Evolutionary conservation across 2,329 filamentous ascomycete species (phyloP).

Genomic region (Phaeosphaeriaceae sp.): DNA sequence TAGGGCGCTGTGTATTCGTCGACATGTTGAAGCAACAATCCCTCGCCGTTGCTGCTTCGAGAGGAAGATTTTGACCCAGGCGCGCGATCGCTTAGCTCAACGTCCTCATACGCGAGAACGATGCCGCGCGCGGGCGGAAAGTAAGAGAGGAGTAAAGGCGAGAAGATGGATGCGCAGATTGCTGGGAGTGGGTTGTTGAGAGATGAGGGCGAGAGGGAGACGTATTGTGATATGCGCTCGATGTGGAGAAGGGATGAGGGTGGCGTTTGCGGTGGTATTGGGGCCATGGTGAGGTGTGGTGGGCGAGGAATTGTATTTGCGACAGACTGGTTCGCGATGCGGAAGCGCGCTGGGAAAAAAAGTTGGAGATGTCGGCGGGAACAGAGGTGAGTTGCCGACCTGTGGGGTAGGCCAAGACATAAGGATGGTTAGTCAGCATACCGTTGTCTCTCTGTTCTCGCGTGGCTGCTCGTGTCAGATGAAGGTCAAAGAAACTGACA

Average conservation of each 20-base stretch:
- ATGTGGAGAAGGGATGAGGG: constrained; percentile 67
- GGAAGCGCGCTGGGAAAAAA: constrained; percentile 30
- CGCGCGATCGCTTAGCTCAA: constrained; percentile 56
- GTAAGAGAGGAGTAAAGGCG: constrained; percentile 78
- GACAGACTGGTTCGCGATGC: constrained; percentile 16
- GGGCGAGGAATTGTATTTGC: constrained; percentile 18
- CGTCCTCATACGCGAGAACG: constrained; percentile 75
- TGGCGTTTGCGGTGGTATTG: constrained; percentile 17
- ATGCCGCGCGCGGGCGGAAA: constrained; percentile 75
- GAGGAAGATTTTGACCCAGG: constrained; percentile 55
- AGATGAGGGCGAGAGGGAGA: constrained; percentile 77
- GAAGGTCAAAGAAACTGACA: no score
- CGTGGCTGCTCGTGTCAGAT: no score
- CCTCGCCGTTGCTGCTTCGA: constrained; percentile 53
- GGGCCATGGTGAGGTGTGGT: constrained; percentile 30
- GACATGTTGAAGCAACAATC: constrained; percentile 32
- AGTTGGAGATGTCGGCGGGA: constrained; percentile 37
- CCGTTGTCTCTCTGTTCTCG: no score
- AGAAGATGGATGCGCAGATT: constrained; percentile 75
- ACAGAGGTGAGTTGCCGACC: constrained; percentile 14
- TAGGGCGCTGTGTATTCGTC: constrained; percentile 85
- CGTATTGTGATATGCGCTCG: constrained; percentile 81
- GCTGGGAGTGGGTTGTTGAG: constrained; percentile 70
- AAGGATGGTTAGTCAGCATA: constrained; percentile 5
- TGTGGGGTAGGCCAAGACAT: constrained; percentile 16